Conservation (phyloP, 2,329 filamentous ascomycete genomes). For the Colletotrichum musicola region DNA sequence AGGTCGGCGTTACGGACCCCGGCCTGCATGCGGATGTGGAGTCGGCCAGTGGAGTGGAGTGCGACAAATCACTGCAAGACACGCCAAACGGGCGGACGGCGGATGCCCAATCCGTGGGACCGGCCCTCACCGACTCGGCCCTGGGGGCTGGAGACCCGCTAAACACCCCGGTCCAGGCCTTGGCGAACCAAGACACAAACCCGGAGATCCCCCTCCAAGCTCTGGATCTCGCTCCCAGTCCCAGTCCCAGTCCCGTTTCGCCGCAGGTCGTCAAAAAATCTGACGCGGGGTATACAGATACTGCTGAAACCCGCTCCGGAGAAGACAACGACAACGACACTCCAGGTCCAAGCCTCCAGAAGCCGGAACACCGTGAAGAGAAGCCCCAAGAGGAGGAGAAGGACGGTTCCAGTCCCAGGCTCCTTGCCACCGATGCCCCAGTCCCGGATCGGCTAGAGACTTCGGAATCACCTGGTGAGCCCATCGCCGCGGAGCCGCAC, state of each 20-base stretch:
- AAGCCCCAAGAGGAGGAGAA: slow-evolving; percentile 46
- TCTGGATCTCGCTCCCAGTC: slow-evolving; percentile 26
- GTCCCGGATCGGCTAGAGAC: slow-evolving; percentile 15
- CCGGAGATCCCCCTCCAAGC: slow-evolving; percentile 39
- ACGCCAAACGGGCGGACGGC: slow-evolving; percentile 38
- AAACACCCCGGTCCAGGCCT: slow-evolving; percentile 32
- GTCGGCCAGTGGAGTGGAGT: background rate
- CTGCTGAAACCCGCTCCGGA: slow-evolving; percentile 31
- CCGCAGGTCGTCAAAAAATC: slow-evolving; percentile 33
- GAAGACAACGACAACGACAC: slow-evolving; percentile 44
- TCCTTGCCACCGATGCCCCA: slow-evolving; percentile 29
- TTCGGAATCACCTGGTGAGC: slow-evolving; percentile 33
- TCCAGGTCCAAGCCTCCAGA: slow-evolving; percentile 43
- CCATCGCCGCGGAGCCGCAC: slow-evolving; percentile 25
- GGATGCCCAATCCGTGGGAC: slow-evolving; percentile 39
- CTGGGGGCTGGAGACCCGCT: slow-evolving; percentile 38
- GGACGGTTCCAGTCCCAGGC: no score
- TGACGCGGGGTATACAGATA: slow-evolving; percentile 36
- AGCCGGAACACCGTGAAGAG: slow-evolving; percentile 42
- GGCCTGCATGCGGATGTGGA: slow-evolving; percentile 37
- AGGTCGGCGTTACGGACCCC: slow-evolving; percentile 24
- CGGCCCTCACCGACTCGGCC: slow-evolving; percentile 41
- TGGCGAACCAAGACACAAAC: slow-evolving; percentile 39
- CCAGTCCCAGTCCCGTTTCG: background rate
- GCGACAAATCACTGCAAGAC: slow-evolving; percentile 38